phyloP scores from a whole-genome alignment of 495 filamentous ascomycete genomes.

The Xeromyces bisporus region DNA sequence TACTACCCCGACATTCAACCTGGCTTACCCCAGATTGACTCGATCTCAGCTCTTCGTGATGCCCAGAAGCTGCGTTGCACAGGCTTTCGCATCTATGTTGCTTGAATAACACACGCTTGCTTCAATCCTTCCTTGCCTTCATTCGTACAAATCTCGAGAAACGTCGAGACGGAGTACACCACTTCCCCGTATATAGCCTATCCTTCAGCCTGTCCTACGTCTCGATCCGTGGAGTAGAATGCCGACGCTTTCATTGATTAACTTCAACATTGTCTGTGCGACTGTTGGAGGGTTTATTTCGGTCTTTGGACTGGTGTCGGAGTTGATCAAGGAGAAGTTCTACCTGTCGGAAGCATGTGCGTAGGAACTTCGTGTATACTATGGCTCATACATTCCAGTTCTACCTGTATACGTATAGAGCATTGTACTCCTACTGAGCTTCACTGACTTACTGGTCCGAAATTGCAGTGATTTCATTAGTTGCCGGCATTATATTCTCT shows the following conservation, averaged over 20 bases:
- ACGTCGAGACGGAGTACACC: background rate
- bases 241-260: slow-evolving; percentile 60
- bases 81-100: slow-evolving; percentile 10
- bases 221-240: slow-evolving; percentile 31
- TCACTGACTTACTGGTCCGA: no score
- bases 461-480: slow-evolving; percentile 55
- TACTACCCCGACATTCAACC: background rate
- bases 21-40: background rate
- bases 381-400: no score
- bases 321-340: slow-evolving; percentile 75
- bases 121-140: background rate
- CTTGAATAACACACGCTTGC: slow-evolving; percentile 29
- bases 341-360: slow-evolving; percentile 81
- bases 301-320: slow-evolving; percentile 75
- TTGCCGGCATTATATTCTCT: slow-evolving; percentile 64
- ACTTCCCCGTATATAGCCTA: no score
- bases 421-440: no score
- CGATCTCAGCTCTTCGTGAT: no score
- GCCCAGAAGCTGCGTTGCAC: background rate
- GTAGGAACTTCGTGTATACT: slow-evolving; percentile 22
- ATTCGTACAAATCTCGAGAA: background rate
- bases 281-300: slow-evolving; percentile 77
- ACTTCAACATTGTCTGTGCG: slow-evolving; percentile 81
- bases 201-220: no score
- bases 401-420: no score